Conservation (phyloP, 208 protist genomes). For the Phytomonas francai region DNA sequence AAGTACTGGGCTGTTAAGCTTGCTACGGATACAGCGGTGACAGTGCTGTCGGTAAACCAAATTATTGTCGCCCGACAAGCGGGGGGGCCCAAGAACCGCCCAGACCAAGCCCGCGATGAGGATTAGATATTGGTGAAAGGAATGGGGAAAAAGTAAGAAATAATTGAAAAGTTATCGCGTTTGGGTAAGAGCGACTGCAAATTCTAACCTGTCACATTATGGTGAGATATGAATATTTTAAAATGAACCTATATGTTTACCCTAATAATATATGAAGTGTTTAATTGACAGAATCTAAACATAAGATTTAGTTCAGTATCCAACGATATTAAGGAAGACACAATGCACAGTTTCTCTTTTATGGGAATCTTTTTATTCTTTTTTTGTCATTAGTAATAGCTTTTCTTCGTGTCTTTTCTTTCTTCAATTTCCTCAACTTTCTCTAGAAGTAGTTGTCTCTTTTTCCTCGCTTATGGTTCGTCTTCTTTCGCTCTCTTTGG, state of each 20-base stretch:
- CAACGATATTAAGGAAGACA: neutral
- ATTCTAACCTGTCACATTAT: slow-evolving; percentile 1
- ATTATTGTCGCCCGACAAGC: slow-evolving; percentile 98
- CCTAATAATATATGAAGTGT: slow-evolving; percentile 4
- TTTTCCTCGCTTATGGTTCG: neutral
- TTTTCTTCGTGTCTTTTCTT: slow-evolving; percentile 16
- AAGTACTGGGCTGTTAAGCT: slow-evolving; percentile 94
- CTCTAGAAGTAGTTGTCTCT: neutral
- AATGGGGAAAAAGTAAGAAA: neutral
- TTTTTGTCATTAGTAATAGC: slow-evolving; percentile 1
- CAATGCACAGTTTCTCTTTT: neutral
- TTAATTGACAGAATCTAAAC: slow-evolving; percentile 3
- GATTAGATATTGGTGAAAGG: slow-evolving; percentile 20
- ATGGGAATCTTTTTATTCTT: neutral
- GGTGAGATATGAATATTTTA: slow-evolving; percentile 4
- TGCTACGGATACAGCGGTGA: slow-evolving; percentile 95
- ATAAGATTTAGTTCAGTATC: neutral
- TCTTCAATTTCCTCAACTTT: slow-evolving; percentile 10
- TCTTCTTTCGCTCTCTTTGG: neutral
- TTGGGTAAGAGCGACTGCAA: neutral
- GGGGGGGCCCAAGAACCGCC: slow-evolving; percentile 92
- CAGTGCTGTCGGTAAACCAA: slow-evolving; percentile 92
- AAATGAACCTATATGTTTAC: slow-evolving; percentile 10
- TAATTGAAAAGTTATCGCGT: slow-evolving; percentile 5
- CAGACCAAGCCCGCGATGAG: slow-evolving; percentile 81